phyloP scores from a whole-genome alignment of 768 basidiomycete genomes.

The Goffeauzyma gilvescens region DNA sequence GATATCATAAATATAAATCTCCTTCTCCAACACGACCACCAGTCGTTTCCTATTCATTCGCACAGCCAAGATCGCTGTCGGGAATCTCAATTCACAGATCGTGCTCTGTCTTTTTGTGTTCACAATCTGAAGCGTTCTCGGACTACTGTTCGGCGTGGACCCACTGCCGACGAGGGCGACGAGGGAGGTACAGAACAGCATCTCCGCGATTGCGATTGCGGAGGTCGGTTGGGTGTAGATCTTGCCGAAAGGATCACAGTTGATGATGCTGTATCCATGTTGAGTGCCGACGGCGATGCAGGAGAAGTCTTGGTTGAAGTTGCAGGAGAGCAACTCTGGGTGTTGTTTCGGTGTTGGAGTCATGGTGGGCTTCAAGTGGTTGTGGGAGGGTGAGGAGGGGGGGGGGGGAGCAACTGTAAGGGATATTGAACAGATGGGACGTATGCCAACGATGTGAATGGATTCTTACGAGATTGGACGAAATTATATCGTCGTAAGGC shows the following conservation, averaged over 20 bases:
- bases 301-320: slow-evolving; percentile 96
- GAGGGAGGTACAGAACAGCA: slow-evolving; percentile 97
- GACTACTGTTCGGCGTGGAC: slow-evolving; percentile 63
- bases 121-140: slow-evolving; percentile 86
- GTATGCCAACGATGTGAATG: too few relatives aligned
- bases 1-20: slow-evolving; percentile 98
- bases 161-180: slow-evolving; percentile 92
- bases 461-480: too few relatives aligned
- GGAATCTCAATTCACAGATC: slow-evolving; percentile 96
- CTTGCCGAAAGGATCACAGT: slow-evolving; percentile 91
- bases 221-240: slow-evolving; percentile 46
- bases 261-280: slow-evolving; percentile 90
- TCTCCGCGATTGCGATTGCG: slow-evolving; percentile 88
- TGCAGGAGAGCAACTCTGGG: slow-evolving; percentile 35
- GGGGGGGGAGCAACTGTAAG: too few relatives aligned
- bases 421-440: too few relatives aligned
- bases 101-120: slow-evolving; percentile 98
- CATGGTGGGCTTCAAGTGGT: background rate
- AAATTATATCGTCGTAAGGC: too few relatives aligned
- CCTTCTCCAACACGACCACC: slow-evolving; percentile 86
- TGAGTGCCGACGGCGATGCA: slow-evolving; percentile 88
- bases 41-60: slow-evolving; percentile 93
- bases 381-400: too few relatives aligned
- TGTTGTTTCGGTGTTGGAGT: slow-evolving; percentile 28
- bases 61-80: slow-evolving; percentile 88